These are phyloP conservation scores for Scorias spongiosa DNA, from an alignment of 2,329 filamentous ascomycete species.

Conservation along the genomic window DNA sequence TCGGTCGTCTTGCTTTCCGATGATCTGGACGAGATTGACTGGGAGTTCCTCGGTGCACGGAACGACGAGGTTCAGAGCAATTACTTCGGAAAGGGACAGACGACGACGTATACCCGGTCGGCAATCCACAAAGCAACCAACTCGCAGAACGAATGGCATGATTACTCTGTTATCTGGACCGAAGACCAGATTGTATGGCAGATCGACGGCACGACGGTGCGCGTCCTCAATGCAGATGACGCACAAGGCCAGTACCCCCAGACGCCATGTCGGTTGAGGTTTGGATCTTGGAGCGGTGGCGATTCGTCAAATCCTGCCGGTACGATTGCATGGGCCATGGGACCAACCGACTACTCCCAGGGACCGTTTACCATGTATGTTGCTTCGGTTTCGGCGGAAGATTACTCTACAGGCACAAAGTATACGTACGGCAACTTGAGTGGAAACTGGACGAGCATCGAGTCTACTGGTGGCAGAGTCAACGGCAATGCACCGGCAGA, in stretches of 20 bases:
- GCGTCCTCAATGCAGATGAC: conserved; percentile 54
- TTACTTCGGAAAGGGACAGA: conserved; percentile 90
- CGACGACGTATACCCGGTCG: conserved; percentile 72
- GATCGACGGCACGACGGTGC: conserved; percentile 61
- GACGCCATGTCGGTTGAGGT: conserved; percentile 85
- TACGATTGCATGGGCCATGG: conserved; percentile 81
- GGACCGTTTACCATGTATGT: conserved; percentile 82
- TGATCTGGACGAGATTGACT: conserved; percentile 86
- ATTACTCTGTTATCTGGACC: conserved; percentile 87
- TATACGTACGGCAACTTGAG: conserved; percentile 70
- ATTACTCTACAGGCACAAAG: conserved; percentile 81
- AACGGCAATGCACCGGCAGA: conserved; percentile 43
- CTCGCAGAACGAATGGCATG: conserved; percentile 66
- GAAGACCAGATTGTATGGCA: conserved; percentile 72
- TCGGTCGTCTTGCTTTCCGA: conserved; percentile 86
- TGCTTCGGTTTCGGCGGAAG: conserved; percentile 58
- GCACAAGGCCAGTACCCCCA: conserved; percentile 77
- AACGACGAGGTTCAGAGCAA: conserved; percentile 76
- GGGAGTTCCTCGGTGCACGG: conserved; percentile 83
- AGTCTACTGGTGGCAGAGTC: conserved; percentile 61
- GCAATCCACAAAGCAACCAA: conserved; percentile 54
- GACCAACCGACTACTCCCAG: conserved; percentile 65
- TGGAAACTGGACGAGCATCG: conserved; percentile 70
- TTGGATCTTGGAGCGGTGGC: conserved; percentile 85
- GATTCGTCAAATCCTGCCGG: conserved; percentile 64